Base-by-base conservation (phyloP, 257 asterid genomes). In the Solanum ossicruentum region DNA sequence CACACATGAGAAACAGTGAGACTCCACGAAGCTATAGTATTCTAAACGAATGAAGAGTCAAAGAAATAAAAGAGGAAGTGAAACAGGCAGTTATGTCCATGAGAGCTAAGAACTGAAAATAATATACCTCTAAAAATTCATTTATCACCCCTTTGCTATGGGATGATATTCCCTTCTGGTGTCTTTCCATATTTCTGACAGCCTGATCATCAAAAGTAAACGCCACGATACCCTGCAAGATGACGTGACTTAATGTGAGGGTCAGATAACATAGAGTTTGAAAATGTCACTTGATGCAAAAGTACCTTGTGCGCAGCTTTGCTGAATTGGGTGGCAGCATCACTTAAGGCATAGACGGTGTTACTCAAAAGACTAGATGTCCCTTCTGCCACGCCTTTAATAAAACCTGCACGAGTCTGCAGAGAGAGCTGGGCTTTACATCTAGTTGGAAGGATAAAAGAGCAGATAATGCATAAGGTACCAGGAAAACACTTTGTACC, bases 251-350 rank as follows among this genome's bases (percentile, higher is more conserved):
- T 52, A 77, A 49, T 54, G 52, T 52, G 82, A 21, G 17, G 80
- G 23, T 77, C 82, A 77, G 47, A 51, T 77, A 77, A 77, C 45
- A 77, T 51, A 52, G 13, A 75, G 58, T 51, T 8, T 77, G 82
- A 51, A 67, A 51, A 77, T 51, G 82, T 15, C 52, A 23, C 8
- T 77, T 23, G 63, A 52, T 26, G 61, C 65, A 51, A 16, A 85
- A 69, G 72, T 86, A 95, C 99, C 99, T 96, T 96, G 82, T 96
- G 98, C 57, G 98, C 98, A 81, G 94, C 99, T 91, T 90, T 93
- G 92, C 97, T 95, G 92, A 96, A 96, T 88, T 96, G 99, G 89
- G 93, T 96, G 52, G 99, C 94, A 82, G 99, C 98, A 90, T 96
- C 99, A 91, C 97, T 96, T 86, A 96, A 88, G 83, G 99, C 98